Evolutionary conservation across 495 filamentous ascomycete species (phyloP).

Genomic region (Pyrenula massariospora): DNA sequence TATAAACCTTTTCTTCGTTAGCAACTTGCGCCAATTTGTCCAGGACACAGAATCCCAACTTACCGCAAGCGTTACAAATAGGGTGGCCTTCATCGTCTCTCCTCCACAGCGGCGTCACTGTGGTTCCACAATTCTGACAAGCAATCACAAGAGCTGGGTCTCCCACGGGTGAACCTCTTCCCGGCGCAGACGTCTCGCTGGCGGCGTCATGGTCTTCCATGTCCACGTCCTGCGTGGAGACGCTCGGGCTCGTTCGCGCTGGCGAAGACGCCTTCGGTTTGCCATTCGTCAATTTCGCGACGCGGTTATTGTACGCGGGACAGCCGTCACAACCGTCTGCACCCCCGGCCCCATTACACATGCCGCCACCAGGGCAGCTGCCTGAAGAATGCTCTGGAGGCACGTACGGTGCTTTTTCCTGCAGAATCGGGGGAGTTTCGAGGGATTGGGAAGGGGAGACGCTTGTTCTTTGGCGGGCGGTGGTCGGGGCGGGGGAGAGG

Average conservation of each 20-base stretch:
- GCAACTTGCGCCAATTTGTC: background rate
- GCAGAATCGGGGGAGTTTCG: conserved; percentile 22
- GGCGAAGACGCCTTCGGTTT: conserved; percentile 18
- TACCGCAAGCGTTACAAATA: conserved; percentile 98
- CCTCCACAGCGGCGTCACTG: conserved; percentile 91
- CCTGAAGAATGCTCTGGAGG: conserved; percentile 63
- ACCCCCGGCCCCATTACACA: conserved; percentile 92
- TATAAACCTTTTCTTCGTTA: conserved; percentile 58
- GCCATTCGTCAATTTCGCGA: conserved; percentile 74
- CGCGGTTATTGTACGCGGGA: conserved; percentile 92
- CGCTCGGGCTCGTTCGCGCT: background rate
- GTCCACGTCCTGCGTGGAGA: background rate
- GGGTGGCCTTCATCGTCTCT: conserved; percentile 91
- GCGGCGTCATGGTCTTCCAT: background rate
- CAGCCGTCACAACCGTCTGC: conserved; percentile 94
- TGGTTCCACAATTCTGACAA: conserved; percentile 96
- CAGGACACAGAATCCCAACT: conserved; percentile 17
- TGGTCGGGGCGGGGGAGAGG: background rate
- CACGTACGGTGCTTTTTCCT: conserved; percentile 20
- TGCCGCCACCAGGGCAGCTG: conserved; percentile 91
- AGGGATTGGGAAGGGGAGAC: background rate
- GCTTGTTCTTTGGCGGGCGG: conserved; percentile 3
- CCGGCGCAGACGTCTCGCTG: background rate
- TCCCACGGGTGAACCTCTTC: background rate
- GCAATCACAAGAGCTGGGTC: conserved; percentile 68